phyloP scores from a whole-genome alignment of 768 basidiomycete species.

The Leccinum barrowsii region DNA sequence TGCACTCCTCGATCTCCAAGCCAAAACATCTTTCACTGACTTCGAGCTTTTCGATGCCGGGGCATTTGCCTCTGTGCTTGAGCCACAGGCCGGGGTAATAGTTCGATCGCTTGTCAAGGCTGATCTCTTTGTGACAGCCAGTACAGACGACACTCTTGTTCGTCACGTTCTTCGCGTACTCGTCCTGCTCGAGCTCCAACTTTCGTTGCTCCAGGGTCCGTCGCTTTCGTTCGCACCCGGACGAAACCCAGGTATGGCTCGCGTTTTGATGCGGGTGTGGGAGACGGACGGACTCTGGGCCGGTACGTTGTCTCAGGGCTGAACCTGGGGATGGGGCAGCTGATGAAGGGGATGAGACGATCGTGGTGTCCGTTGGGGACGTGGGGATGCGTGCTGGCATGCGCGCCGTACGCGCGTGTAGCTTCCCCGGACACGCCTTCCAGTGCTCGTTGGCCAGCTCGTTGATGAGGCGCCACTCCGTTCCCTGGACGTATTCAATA shows the following conservation, averaged over 20 bases:
- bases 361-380: conserved; percentile 10
- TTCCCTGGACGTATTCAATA: conserved; percentile 28
- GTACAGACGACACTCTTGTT: conserved; percentile 28
- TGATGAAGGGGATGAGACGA: conserved; percentile 7
- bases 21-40: conserved; percentile 15
- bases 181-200: conserved; percentile 28
- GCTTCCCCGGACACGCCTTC: conserved; percentile 23
- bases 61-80: conserved; percentile 33
- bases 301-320: neutral
- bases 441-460: conserved; percentile 28
- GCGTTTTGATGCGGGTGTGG: neutral
- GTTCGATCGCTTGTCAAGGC: conserved; percentile 31
- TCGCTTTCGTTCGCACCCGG: conserved; percentile 27
- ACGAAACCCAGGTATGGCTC: conserved; percentile 7
- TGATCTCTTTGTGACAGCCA: conserved; percentile 30
- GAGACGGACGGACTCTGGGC: neutral
- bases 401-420: conserved; percentile 9
- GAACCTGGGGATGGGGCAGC: neutral
- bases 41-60: conserved; percentile 20
- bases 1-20: neutral
- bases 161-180: conserved; percentile 22
- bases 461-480: conserved; percentile 25
- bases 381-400: conserved; percentile 10
- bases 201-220: conserved; percentile 28
- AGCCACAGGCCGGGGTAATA: conserved; percentile 36